Conservation (phyloP, 2,329 filamentous ascomycete genomes). For the Aspergillus sp. region DNA sequence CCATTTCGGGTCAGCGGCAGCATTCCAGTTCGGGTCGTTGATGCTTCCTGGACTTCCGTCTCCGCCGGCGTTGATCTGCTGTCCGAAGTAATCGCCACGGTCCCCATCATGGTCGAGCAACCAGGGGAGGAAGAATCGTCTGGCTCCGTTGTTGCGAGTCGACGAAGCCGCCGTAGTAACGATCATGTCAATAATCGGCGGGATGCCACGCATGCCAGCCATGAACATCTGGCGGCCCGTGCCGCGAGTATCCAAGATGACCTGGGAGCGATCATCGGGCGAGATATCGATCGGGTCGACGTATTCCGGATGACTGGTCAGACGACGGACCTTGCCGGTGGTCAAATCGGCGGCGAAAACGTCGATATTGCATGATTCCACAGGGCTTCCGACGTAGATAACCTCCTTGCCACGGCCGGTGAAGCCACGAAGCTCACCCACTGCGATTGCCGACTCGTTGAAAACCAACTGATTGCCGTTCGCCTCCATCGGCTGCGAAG, state of each 20-base stretch:
- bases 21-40: slow-evolving; percentile 53
- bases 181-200: slow-evolving; percentile 44
- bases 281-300: slow-evolving; percentile 46
- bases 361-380: slow-evolving; percentile 48
- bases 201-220: slow-evolving; percentile 41
- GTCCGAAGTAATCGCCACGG: slow-evolving; percentile 46
- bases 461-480: slow-evolving; percentile 29
- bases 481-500: slow-evolving; percentile 17
- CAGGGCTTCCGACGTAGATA: slow-evolving; percentile 41
- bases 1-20: slow-evolving; percentile 41
- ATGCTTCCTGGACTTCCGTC: slow-evolving; percentile 35
- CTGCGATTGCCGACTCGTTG: slow-evolving; percentile 31
- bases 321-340: slow-evolving; percentile 43
- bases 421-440: slow-evolving; percentile 50
- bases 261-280: slow-evolving; percentile 44
- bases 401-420: slow-evolving; percentile 44
- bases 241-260: slow-evolving; percentile 47
- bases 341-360: slow-evolving; percentile 43
- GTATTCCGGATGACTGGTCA: slow-evolving; percentile 49
- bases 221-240: slow-evolving; percentile 45
- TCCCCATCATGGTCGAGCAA: slow-evolving; percentile 48
- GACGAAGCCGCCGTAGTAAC: slow-evolving; percentile 36
- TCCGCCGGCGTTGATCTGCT: slow-evolving; percentile 42
- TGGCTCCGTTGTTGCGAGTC: slow-evolving; percentile 47
- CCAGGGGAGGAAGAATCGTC: slow-evolving; percentile 49